Evolutionary conservation across 2,329 filamentous ascomycete genomes (phyloP).

Genomic region (Trichoderma lentiforme): DNA sequence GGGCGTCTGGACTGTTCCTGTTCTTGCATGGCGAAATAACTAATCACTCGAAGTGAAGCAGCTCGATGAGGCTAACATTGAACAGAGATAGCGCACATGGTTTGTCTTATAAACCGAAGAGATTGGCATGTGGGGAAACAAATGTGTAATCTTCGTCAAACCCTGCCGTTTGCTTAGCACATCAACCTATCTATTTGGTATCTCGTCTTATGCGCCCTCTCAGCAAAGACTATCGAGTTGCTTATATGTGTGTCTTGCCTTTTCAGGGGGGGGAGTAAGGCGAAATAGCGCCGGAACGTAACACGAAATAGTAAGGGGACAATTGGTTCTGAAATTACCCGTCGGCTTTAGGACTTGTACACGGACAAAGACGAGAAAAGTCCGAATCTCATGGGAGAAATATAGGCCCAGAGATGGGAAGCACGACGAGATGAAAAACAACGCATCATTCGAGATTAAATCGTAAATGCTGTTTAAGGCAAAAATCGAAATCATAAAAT

Average conservation of each 20-base stretch:
- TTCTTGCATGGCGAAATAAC: not conserved
- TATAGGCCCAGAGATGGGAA: not conserved
- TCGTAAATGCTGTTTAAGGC: not conserved
- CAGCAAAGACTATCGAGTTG: not conserved
- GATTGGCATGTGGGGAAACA: not conserved
- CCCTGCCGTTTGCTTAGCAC: not conserved
- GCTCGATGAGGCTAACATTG: not conserved
- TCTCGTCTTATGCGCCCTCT: not conserved
- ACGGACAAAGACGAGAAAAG: not conserved
- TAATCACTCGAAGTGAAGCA: not conserved
- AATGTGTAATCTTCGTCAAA: not conserved
- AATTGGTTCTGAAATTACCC: not conserved
- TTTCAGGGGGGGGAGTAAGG: not conserved
- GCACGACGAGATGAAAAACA: not conserved
- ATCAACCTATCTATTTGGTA: not conserved
- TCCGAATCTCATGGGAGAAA: not conserved
- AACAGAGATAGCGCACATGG: not conserved
- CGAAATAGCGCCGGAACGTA: not conserved
- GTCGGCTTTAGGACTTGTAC: not conserved
- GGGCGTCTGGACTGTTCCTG: not conserved
- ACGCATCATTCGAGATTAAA: not conserved
- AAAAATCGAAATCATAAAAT: not conserved
- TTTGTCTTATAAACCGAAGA: not conserved
- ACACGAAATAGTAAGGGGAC: not conserved
- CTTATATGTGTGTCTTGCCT: not conserved